phyloP scores from a whole-genome alignment of 352 stramenopile genomes.

The Phytophthora cactorum region DNA sequence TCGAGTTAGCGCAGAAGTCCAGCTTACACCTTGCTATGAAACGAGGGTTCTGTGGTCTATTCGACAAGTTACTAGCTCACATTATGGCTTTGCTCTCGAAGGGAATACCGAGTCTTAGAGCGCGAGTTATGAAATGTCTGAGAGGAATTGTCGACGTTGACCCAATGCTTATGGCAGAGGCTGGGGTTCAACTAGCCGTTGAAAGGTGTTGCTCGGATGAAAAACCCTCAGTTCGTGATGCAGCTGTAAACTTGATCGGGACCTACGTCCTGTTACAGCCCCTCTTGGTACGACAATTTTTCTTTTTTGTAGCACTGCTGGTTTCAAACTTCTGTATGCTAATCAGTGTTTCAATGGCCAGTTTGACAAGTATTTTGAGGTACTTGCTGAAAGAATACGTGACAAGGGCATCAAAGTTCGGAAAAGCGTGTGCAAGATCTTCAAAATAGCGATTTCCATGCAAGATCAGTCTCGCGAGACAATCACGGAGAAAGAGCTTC shows the following conservation, averaged over 20 bases:
- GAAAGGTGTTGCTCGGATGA: conserved; percentile 78
- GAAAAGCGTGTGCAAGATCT: conserved; percentile 87
- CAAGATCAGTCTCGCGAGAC: conserved; percentile 17
- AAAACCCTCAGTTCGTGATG: conserved; percentile 81
- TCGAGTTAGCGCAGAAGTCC: conserved; percentile 49
- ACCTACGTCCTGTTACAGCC: conserved; percentile 81
- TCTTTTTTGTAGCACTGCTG: neutral
- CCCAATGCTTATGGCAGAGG: conserved; percentile 83
- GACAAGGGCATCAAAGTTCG: conserved; percentile 89
- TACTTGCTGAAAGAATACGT: conserved; percentile 70
- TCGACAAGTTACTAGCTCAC: conserved; percentile 73
- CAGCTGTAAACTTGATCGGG: conserved; percentile 85
- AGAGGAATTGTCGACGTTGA: conserved; percentile 83
- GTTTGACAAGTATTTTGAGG: conserved; percentile 86
- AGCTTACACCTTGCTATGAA: conserved; percentile 56
- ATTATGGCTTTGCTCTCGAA: conserved; percentile 81
- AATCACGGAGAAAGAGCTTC: conserved; percentile 42
- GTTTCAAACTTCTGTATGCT: conserved; percentile 1
- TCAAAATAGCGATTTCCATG: conserved; percentile 49
- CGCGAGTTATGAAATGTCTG: conserved; percentile 81
- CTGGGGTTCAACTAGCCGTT: conserved; percentile 61
- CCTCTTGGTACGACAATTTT: conserved; percentile 58
- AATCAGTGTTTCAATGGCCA: conserved; percentile 25
- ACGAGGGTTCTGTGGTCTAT: conserved; percentile 71
- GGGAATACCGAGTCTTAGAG: conserved; percentile 72